Evolutionary conservation across 2,329 filamentous ascomycete species (phyloP), one percentile per base, ranked within the genome.

Genomic region (Blastomyces percursus): DNA sequence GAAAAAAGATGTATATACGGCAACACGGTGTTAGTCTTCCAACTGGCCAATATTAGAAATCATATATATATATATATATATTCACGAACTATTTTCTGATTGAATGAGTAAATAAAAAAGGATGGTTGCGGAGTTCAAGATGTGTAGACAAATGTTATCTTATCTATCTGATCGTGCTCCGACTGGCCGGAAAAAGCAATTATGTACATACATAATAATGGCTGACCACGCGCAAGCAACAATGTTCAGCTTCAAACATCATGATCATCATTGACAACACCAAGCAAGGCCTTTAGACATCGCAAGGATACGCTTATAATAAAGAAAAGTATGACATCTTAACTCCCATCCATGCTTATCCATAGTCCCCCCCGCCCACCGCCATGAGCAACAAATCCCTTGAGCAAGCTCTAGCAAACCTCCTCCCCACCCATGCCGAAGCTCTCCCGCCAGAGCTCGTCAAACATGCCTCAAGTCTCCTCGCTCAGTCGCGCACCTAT

Each of bases 401-500:
- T 24, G 87, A 92, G 69, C 86, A 89, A 70, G 85, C 86, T 0
- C 79, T 95, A 42, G 80, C 84, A n/a, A 87, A 84, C 40, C 77
- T 94, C 30, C 81, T 95, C 63, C 91, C 91, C 0, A 88, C 87
- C 0, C 82, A 89, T 70, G 85, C 85, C 65, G 82, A 83, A 38
- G 79, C 84, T 56, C 77, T 93, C 0, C 89, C 90, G 0, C 78
- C 81, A 12, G 80, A 85, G n/a, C 84, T 96, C 5, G 75, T 90
- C 63, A 84, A 89, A 63, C 81, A 92, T 11, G 86, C 90, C 0
- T 80, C 82, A 60, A 90, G 87, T 9, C 79, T 96, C 7, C 83
- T 95, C 54, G 86, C 89, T 1, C 91, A 94, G 74, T 95, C 91
- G 14, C 85, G 90, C 42, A 85, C 86, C 71, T 86, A 86, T 69